These are phyloP conservation scores for Scedosporium boydii DNA, from an alignment of 2,329 filamentous ascomycete species.

Conservation along the genomic window DNA sequence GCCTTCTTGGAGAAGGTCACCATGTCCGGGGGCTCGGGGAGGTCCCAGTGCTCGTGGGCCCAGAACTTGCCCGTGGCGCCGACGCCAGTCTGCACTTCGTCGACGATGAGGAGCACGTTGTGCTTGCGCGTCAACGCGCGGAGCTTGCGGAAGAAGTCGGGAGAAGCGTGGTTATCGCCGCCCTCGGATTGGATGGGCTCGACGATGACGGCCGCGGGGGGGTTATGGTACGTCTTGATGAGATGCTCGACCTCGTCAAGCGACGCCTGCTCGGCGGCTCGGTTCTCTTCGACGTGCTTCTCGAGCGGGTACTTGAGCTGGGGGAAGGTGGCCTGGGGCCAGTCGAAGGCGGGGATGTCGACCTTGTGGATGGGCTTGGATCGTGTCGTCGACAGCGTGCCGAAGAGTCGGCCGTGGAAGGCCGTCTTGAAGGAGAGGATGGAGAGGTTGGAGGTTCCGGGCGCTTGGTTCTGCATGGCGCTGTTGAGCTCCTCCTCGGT, in stretches of 20 bases:
- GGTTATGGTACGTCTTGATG: slow-evolving; percentile 57
- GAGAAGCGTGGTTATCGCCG: slow-evolving; percentile 74
- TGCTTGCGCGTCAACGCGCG: slow-evolving; percentile 62
- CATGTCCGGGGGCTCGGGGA: slow-evolving; percentile 65
- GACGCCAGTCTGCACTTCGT: slow-evolving; percentile 77
- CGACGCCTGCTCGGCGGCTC: slow-evolving; percentile 60
- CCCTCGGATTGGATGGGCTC: slow-evolving; percentile 80
- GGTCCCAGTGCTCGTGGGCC: slow-evolving; percentile 78
- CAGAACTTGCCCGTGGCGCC: slow-evolving; percentile 83
- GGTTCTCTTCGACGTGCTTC: slow-evolving; percentile 59
- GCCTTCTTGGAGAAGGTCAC: slow-evolving; percentile 88
- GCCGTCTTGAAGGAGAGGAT: slow-evolving; percentile 70
- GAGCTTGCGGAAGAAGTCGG: slow-evolving; percentile 68
- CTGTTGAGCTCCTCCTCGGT: slow-evolving; percentile 57
- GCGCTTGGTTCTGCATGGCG: slow-evolving; percentile 62
- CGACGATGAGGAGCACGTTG: slow-evolving; percentile 66
- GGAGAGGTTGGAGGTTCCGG: slow-evolving; percentile 64
- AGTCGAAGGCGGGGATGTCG: slow-evolving; percentile 81
- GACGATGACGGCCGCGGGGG: slow-evolving; percentile 63
- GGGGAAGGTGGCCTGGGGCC: slow-evolving; percentile 80
- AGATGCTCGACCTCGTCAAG: slow-evolving; percentile 64
- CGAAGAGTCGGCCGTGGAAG: slow-evolving; percentile 77
- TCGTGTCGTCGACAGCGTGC: slow-evolving; percentile 67
- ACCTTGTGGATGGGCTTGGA: slow-evolving; percentile 80
- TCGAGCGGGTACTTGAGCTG: slow-evolving; percentile 66